Base-by-base conservation (phyloP, 176 grass and related monocot genomes). In the Eremochloa ophiuroides region DNA sequence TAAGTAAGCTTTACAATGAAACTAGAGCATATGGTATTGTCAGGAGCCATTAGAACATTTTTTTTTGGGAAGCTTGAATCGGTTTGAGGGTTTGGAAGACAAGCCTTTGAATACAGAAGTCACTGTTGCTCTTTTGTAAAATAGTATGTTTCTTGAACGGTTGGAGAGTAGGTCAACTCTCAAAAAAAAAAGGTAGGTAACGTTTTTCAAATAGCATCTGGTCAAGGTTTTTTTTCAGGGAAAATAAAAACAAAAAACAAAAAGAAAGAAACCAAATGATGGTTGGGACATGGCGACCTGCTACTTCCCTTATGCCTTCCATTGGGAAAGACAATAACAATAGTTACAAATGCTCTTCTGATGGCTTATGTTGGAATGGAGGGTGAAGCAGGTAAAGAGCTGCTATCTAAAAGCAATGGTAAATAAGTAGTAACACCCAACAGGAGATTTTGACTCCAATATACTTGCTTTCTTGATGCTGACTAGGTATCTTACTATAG, bases 381-480 rank as follows among this genome's bases (percentile, higher is more conserved):
- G 44, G 74, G 56, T 58, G 20, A 30, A 62, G 31, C 26, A 63
- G 18, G 69, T 51, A 84, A 80, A 47, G 30, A 84, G 38, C 17
- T 80, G 22, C 22, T 68, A 43, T 72, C 66, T 72, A 85, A 62
- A 75, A 75, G 41, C 16, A 5, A 59, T 39, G 34, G 46, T 58
- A 58, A 58, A 23, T 56, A 56, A 25, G 53, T 39, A 85, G 73
- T 53, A 31, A 78, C 58, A 73, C 17, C 39, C 12, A 66, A 82
- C 44, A 86, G 83, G 66, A 78, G 25, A 39, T 81, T 72, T 72
- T 82, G 20, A 46, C 73, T 82, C 72, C 83, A 29, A 51, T 69
- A 66, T 58, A 9, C 48, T 81, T 60, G 11, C 16, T 62, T 62
- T 82, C 28, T 42, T 60, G 22, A 38, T 66, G 26, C 33, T 18